phyloP scores from a whole-genome alignment of 2,329 filamentous ascomycete genomes.

The Ceratocystis alfenasii region DNA sequence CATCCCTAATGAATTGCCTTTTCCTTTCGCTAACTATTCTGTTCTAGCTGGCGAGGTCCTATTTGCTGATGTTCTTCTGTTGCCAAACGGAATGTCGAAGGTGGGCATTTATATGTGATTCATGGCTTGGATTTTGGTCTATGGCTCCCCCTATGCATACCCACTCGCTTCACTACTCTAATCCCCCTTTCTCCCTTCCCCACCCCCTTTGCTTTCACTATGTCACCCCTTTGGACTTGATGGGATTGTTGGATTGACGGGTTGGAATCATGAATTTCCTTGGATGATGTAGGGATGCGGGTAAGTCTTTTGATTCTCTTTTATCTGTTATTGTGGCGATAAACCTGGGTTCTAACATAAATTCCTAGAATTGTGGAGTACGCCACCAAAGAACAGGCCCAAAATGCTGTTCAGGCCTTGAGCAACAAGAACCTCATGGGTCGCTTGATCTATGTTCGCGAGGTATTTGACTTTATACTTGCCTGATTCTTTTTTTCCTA shows the following conservation, averaged over 20 bases:
- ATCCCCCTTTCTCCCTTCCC: conserved; percentile 59
- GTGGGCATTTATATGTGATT: conserved; percentile 86
- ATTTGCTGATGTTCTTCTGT: conserved; percentile 97
- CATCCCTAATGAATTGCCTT: neutral
- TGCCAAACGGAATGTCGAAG: conserved; percentile 99
- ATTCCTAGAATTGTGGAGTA: conserved; percentile 92
- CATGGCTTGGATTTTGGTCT: conserved; percentile 31
- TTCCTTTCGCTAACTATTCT: neutral
- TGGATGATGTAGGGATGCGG: conserved; percentile 98
- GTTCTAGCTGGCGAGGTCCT: conserved; percentile 87
- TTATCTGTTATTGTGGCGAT: neutral
- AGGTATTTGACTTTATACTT: conserved; percentile 47
- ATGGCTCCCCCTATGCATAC: conserved; percentile 27
- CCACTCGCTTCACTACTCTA: conserved; percentile 46
- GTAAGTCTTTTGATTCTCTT: conserved; percentile 48
- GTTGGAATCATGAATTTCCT: conserved; percentile 64
- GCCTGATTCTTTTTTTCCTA: neutral
- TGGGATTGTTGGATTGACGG: conserved; percentile 98
- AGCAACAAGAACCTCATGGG: conserved; percentile 99
- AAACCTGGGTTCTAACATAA: conserved; percentile 7
- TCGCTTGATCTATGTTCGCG: conserved; percentile 93
- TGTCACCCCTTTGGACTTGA: conserved; percentile 49
- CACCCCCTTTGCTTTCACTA: conserved; percentile 53
- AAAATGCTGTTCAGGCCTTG: conserved; percentile 90
- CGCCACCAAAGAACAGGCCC: conserved; percentile 97